Base-by-base conservation (phyloP, 305 asterid species). In the Fraxinus dipetala region DNA sequence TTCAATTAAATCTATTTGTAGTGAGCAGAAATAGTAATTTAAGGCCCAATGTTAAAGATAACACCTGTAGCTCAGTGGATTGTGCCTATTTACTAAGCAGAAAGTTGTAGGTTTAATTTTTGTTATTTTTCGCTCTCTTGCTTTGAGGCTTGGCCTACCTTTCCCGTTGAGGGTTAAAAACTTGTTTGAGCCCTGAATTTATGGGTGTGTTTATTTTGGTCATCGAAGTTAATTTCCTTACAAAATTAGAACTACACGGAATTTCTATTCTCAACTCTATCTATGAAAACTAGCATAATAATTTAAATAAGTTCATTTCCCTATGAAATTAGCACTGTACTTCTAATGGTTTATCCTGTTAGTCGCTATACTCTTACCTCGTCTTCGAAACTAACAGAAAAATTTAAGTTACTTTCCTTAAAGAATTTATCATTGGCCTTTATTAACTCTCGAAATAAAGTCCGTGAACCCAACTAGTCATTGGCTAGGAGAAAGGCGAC, bases 41-140 rank as follows among this genome's bases (percentile, higher is more conserved):
- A 45, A 45, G 56, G 0, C 5, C 18, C n/a, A 11, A 11, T 45
- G 14, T 40, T 40, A 9, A 1, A 9, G 3, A 2, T 9, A 5
- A 91, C 91, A 90, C 89, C 86, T 90, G 92, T 88, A 88, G 95
- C 90, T 90, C 87, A 88, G 90, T 86, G 91, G 92, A 89, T 88
- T 84, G 93, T 91, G 90, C 91, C 89, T 92, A 89, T 90, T 91
- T 92, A 90, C 93, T 88, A 90, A 92, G 95, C 93, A 89, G 95
- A 91, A 92, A 87, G 92, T 87, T 91, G 91, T 90, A 92, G 95
- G 95, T 61, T 16, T 56, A n/a, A 16, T 3, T 5, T 56, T 56
- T n/a, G 20, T 56, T n/a, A 6, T 56, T 56, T 56, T 56, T 6
- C 51, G 1, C 13, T 40, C 4, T 40, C 0, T 40, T 40, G 48